Evolutionary conservation across 306 rosid genomes (phyloP), one percentile per base, ranked within the genome.

Genomic region (Gynostemma pentaphyllum): DNA sequence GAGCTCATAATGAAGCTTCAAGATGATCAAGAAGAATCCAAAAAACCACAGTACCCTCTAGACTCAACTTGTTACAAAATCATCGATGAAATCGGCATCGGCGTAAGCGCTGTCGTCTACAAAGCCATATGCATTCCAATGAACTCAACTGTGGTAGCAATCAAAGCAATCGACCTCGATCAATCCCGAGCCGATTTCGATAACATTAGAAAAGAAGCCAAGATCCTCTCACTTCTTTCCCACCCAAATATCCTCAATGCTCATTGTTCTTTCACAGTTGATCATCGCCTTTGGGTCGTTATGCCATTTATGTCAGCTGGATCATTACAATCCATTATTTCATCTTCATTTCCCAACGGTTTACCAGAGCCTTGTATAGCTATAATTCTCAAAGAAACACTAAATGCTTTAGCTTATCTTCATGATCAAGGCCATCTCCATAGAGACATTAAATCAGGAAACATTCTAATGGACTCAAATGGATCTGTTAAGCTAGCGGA

Each of bases 221-320:
- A 73, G 29, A 73, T 79, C 1, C 60, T 81, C 1, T 77, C 85
- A 0, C 80, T 78, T 15, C 84, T 86, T 28, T 80, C 78, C 4
- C 95, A 82, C 65, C 87, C 87, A 0, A 86, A 89, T 59, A 68
- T 83, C 27, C 84, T 89, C 45, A 78, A 45, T 18, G 74, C 86
- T 5, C 84, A 80, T 37, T 82, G 89, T 46, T 86, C 83, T n/a
- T 89, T 89, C 83, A 78, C 76, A 0, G 79, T 76, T 0, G 72
- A 67, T 29, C 73, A 19, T 22, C 62, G 78, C 15, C 84, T 78
- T 14, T 86, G 95, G 97, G 87, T 86, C 9, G 91, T 89, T 5
- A 89, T 84, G 87, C 89, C 87, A 0, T 83, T 80, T 78, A 80
- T 80, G 95, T 79, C 82, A 1, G 82, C 70, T 1, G 91, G 95